phyloP scores from a whole-genome alignment of 2,329 filamentous ascomycete species.

The Pestalotiopsis sp. region DNA sequence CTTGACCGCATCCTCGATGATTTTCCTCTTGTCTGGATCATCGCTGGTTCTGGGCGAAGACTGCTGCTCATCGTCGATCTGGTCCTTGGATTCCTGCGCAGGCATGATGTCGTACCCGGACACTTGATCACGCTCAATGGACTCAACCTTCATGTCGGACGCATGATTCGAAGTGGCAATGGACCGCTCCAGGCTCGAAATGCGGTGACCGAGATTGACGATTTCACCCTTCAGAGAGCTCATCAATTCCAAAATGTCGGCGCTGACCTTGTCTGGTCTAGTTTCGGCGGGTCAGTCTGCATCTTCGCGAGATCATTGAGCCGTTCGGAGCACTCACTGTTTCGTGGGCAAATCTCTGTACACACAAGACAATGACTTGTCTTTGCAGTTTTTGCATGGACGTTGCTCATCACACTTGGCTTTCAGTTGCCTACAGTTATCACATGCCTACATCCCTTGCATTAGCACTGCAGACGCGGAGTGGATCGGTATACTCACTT shows the following conservation, averaged over 20 bases:
- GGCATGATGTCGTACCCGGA: conserved; percentile 28
- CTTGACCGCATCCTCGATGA: conserved; percentile 30
- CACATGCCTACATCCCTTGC: conserved; percentile 69
- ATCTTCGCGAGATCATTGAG: conserved; percentile 3
- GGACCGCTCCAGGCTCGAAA: conserved; percentile 35
- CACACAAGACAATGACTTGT: conserved; percentile 81
- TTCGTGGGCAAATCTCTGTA: conserved; percentile 91
- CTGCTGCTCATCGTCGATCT: conserved; percentile 20
- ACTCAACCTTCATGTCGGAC: conserved; percentile 31
- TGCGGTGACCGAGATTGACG: conserved; percentile 31
- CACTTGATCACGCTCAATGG: conserved; percentile 27
- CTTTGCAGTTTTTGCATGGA: conserved; percentile 84
- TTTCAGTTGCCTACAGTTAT: conserved; percentile 84
- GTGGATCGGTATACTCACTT: conserved; percentile 45
- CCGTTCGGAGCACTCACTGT: conserved; percentile 64
- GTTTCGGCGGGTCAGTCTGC: conserved; percentile 12
- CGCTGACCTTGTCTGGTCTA: conserved; percentile 62
- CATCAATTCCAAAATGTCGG: conserved; percentile 63
- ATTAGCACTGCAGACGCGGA: conserved; percentile 16
- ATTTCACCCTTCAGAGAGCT: conserved; percentile 36
- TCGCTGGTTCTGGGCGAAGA: conserved; percentile 33
- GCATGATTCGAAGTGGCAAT: conserved; percentile 11
- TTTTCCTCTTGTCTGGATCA: conserved; percentile 5
- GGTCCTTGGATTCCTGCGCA: conserved; percentile 17
- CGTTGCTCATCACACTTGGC: conserved; percentile 90